phyloP scores from a whole-genome alignment of 148 eudicot species.

The Dysphania ambrosioides region DNA sequence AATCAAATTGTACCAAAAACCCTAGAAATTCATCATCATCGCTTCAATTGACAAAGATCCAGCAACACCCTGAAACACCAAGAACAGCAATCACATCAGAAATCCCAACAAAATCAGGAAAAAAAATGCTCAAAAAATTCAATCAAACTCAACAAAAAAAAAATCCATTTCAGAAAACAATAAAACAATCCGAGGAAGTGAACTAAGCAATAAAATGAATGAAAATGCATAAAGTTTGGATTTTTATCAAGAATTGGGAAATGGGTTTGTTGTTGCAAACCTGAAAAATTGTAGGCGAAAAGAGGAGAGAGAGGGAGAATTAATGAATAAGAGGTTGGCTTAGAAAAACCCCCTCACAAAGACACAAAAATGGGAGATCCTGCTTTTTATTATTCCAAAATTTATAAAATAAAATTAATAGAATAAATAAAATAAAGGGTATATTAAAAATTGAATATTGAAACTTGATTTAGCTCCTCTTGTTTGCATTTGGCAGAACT shows the following conservation, averaged over 20 bases:
- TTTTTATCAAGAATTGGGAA: neutral
- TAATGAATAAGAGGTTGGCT: conserved; percentile 19
- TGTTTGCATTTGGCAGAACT: conserved; percentile 19
- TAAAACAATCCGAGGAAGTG: conserved; percentile 4
- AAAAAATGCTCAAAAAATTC: neutral
- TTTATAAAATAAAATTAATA: too few species aligned
- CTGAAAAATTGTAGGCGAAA: conserved; percentile 32
- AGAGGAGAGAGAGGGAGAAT: conserved; percentile 37
- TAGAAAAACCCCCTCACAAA: conserved; percentile 17
- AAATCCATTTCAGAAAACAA: neutral
- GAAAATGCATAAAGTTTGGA: conserved; percentile 13
- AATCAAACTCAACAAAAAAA: conserved; percentile 6
- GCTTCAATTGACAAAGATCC: conserved; percentile 24
- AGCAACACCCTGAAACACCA: conserved; percentile 26
- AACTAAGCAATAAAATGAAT: neutral
- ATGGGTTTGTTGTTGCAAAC: conserved; percentile 22
- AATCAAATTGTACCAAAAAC: conserved; percentile 11
- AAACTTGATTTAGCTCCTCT: conserved; percentile 1
- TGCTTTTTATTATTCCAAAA: conserved; percentile 1
- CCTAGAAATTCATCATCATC: conserved; percentile 22
- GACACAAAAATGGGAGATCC: conserved; percentile 22
- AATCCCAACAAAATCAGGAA: conserved; percentile 1
- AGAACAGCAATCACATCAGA: conserved; percentile 12
- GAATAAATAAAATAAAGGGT: too few species aligned
- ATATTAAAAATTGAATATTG: too few species aligned